A percentile compares a stretch with the other conserved stretches of the same genome.
Conservation (phyloP, 768 basidiomycete genomes). For the Mycena chlorophos region DNA sequence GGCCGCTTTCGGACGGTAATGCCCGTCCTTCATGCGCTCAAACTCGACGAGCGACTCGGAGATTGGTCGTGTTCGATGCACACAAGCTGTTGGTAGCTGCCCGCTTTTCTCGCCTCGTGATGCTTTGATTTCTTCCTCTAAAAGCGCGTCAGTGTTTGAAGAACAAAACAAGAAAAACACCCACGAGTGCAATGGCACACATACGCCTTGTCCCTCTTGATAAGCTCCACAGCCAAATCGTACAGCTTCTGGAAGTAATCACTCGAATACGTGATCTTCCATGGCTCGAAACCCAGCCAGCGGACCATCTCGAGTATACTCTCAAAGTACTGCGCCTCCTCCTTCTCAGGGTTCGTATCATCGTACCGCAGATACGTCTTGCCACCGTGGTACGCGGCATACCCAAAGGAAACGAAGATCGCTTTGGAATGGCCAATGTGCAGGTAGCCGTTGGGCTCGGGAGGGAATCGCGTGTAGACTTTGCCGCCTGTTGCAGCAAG, state of each 20-base stretch:
- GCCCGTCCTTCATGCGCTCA: slow-evolving; percentile 87
- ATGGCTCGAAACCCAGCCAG: slow-evolving; percentile 98
- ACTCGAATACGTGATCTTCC: slow-evolving; percentile 98
- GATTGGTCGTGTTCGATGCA: slow-evolving; percentile 85
- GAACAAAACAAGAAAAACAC: slow-evolving; percentile 32
- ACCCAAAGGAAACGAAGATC: slow-evolving; percentile 98
- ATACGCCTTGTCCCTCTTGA: slow-evolving; percentile 89
- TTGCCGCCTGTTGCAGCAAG: slow-evolving; percentile 75
- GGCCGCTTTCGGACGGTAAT: slow-evolving; percentile 89
- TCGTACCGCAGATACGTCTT: slow-evolving; percentile 94
- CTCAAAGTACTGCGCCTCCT: slow-evolving; percentile 94
- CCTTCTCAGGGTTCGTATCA: slow-evolving; percentile 98
- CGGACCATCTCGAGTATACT: slow-evolving; percentile 93
- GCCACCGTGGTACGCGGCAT: slow-evolving; percentile 91
- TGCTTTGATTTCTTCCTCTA: slow-evolving; percentile 90
- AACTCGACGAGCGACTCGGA: slow-evolving; percentile 87
- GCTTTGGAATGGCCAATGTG: slow-evolving; percentile 98
- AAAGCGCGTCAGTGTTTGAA: slow-evolving; percentile 9
- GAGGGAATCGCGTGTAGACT: slow-evolving; percentile 96
- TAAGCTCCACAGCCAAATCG: slow-evolving; percentile 84
- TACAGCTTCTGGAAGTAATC: slow-evolving; percentile 92
- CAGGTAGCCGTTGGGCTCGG: slow-evolving; percentile 96
- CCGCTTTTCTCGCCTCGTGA: slow-evolving; percentile 86
- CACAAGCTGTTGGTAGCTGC: slow-evolving; percentile 71
- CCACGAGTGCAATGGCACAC: slow-evolving; percentile 93